A percentile compares a stretch with the other conserved stretches of the same genome.
These are phyloP conservation scores for Macrolepiota dolichaula DNA, from an alignment of 768 basidiomycete genomes.

Conservation along the genomic window DNA sequence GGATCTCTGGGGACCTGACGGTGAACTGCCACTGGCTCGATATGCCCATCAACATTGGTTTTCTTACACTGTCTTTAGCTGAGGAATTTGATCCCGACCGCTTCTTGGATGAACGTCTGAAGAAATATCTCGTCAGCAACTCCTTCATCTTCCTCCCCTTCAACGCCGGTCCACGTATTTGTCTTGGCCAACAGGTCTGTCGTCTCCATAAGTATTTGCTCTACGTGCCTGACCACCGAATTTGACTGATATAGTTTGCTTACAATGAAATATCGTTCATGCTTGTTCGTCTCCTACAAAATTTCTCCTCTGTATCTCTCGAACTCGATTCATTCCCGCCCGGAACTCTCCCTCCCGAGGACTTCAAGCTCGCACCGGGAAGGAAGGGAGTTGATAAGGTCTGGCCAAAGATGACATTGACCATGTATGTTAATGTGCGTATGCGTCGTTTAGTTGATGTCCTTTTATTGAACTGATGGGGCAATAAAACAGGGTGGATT, in stretches of 20 bases:
- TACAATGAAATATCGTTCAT: slow-evolving; percentile 65
- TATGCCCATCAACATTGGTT: neutral
- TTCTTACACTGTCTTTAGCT: slow-evolving; percentile 30
- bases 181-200: slow-evolving; percentile 55
- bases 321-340: slow-evolving; percentile 43
- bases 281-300: slow-evolving; percentile 60
- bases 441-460: neutral
- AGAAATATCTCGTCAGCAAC: slow-evolving; percentile 59
- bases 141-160: slow-evolving; percentile 72
- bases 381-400: slow-evolving; percentile 49
- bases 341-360: slow-evolving; percentile 39
- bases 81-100: slow-evolving; percentile 70
- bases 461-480: neutral
- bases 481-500: slow-evolving; percentile 39
- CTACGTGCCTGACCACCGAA: neutral
- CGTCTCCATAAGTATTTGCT: neutral
- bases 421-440: slow-evolving; percentile 47
- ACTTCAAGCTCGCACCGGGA: slow-evolving; percentile 43
- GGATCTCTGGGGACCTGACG: slow-evolving; percentile 73
- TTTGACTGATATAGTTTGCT: slow-evolving; percentile 37
- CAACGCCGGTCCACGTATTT: slow-evolving; percentile 58
- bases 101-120: slow-evolving; percentile 61
- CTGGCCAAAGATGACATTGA: slow-evolving; percentile 50
- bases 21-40: slow-evolving; percentile 25
- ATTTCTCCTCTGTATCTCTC: slow-evolving; percentile 46